Percentiles rank a stretch among this genome's conserved stretches.
Evolutionary conservation across 1,284 basidiomycete species (phyloP).

Genomic region (Termitomyces sp.): DNA sequence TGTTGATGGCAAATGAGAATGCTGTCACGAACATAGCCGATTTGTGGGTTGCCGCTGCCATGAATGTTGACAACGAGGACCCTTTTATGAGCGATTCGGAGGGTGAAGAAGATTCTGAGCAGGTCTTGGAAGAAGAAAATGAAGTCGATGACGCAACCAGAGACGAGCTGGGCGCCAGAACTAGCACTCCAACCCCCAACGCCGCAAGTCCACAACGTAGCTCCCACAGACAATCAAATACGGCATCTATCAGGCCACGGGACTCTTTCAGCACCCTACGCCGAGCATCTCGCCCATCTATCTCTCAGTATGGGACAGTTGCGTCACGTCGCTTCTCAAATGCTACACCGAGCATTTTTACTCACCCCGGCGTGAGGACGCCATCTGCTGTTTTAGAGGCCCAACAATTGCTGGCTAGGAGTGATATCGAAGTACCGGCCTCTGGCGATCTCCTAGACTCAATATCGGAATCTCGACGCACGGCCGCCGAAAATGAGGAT

Average conservation of each 20-base stretch:
- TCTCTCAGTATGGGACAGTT: constrained; percentile 29
- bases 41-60: constrained; percentile 90
- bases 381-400: constrained; percentile 69
- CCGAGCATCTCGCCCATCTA: constrained; percentile 28
- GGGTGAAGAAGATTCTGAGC: constrained; percentile 26
- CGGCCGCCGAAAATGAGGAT: constrained; percentile 25
- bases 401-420: constrained; percentile 46
- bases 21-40: constrained; percentile 87
- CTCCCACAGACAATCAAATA: constrained; percentile 22
- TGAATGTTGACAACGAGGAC: constrained; percentile 83
- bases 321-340: constrained; percentile 49
- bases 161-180: constrained; percentile 15
- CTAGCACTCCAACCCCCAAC: constrained; percentile 17
- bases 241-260: constrained; percentile 17
- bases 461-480: constrained; percentile 43
- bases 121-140: constrained; percentile 29
- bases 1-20: constrained; percentile 90
- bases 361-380: constrained; percentile 71
- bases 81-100: constrained; percentile 59
- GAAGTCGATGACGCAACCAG: constrained; percentile 23
- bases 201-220: constrained; percentile 18
- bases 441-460: constrained; percentile 40
- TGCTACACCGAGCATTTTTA: constrained; percentile 68
- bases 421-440: constrained; percentile 29
- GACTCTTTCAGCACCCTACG: constrained; percentile 23